Evolutionary conservation across 1,139 yeast genomes (phyloP).

Genomic region (Geotrichum citri-aurantii): DNA sequence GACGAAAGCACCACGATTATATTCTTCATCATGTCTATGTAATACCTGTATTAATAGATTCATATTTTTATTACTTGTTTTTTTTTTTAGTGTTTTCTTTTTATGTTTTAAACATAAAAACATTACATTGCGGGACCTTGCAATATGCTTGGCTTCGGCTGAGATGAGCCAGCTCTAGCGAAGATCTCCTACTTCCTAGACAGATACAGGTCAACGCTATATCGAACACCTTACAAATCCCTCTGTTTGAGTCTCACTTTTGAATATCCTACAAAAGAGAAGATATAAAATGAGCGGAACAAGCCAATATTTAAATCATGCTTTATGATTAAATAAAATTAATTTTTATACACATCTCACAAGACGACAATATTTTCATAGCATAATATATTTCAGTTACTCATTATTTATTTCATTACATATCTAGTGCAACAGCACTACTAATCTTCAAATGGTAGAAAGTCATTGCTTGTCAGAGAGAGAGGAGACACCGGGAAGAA

Average conservation of each 20-base stretch:
- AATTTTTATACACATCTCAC: background rate
- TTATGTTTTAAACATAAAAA: too few relatives aligned
- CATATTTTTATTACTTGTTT: background rate
- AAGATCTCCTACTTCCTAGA: background rate
- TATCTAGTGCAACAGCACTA: background rate
- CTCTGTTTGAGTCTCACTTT: background rate
- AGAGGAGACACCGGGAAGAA: conserved; percentile 91
- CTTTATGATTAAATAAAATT: background rate
- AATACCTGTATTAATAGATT: background rate
- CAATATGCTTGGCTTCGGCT: background rate
- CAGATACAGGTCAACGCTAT: background rate
- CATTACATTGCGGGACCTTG: background rate
- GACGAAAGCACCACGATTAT: background rate
- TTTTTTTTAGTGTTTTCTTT: background rate
- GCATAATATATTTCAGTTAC: background rate
- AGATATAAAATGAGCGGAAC: background rate
- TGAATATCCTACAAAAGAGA: background rate
- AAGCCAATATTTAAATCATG: background rate
- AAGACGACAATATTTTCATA: background rate
- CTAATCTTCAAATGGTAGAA: background rate
- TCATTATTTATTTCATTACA: background rate
- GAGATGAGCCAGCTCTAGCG: background rate
- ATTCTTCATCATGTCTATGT: background rate
- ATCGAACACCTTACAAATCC: background rate
- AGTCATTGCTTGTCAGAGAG: conserved; percentile 57